A percentile compares a stretch with the other conserved stretches of the same genome.
These are phyloP conservation scores for Boletus hoseneyae DNA, from an alignment of 1,284 basidiomycete species.

Conservation along the genomic window DNA sequence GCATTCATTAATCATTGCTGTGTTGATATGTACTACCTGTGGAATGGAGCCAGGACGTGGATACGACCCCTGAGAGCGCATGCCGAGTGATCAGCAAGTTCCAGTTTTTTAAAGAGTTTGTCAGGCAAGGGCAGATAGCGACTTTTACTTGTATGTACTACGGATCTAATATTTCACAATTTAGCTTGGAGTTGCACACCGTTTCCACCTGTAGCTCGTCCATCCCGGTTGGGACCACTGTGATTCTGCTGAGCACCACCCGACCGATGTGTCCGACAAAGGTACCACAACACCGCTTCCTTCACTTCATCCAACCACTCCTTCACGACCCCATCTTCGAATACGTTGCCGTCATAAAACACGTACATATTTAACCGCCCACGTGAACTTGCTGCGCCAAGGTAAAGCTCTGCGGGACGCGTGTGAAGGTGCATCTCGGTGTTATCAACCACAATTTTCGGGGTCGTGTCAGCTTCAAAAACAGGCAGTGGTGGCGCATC, in stretches of 20 bases:
- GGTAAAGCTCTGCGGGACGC: slow-evolving; percentile 47
- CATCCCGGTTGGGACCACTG: no score
- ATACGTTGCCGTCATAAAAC: slow-evolving; percentile 40
- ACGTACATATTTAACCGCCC: slow-evolving; percentile 35
- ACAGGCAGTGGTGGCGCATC: not conserved
- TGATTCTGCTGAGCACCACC: not conserved
- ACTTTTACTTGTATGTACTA: no score
- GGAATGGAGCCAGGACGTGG: no score
- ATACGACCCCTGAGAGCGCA: no score
- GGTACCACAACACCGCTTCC: slow-evolving; percentile 37
- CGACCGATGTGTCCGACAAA: slow-evolving; percentile 22
- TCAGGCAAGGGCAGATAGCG: no score
- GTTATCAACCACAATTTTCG: slow-evolving; percentile 10
- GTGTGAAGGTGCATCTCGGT: slow-evolving; percentile 34
- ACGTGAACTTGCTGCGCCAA: slow-evolving; percentile 39
- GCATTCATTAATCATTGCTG: no score
- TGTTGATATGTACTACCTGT: no score
- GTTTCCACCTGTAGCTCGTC: not conserved
- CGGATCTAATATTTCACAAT: no score
- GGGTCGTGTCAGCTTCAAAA: not conserved
- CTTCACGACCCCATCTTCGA: not conserved
- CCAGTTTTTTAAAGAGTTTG: no score
- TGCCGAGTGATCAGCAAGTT: no score
- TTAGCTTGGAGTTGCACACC: not conserved
- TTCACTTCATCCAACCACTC: slow-evolving; percentile 33